Base-by-base conservation (phyloP, 306 rosid species). In the Begonia peltatifolia region DNA sequence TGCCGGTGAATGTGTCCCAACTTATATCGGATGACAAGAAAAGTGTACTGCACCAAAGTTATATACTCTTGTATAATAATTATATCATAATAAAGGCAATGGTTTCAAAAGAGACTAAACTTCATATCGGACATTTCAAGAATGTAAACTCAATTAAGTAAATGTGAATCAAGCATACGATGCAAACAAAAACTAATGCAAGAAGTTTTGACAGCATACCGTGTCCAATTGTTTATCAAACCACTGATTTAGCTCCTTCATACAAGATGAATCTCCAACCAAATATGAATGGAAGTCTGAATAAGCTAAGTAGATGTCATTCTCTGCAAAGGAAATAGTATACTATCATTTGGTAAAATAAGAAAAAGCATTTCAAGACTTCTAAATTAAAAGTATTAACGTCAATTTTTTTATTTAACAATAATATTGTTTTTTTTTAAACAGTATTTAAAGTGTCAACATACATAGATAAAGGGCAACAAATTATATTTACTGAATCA, bases 151-250 rank as follows among this genome's bases (percentile, higher is more conserved):
- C 6, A 30, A 30, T 9, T 30, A 30, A 30, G 38, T 7, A 30
- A 30, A 7, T 30, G 38, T 30, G 38, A 30, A 7, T 30, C 38
- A 30, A 30, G 38, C 38, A 30, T 30, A 30, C 9, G 38, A 47
- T 47, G 16, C 50, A 13, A 13, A 47, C 50, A 47, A 47, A 47
- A 12, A 47, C 50, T 47, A 47, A 15, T 47, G n/a, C 3, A 15
- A 47, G n/a, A 15, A 15, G 9, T 11, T 13, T 8, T 12, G 50
- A 5, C 57, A 20, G 55, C 87, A 42, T 77, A 90, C 99, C 25
- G 92, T 86, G 75, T 90, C 95, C 71, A 90, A 69, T 60, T 86
- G 94, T 78, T 83, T 86, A 56, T 94, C 62, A 81, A 90, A 90
- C 99, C 99, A 86, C 72, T 86, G 90, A 69, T 86, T 86, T 53